Conservation (phyloP, 1,284 basidiomycete genomes). For the Moniliophthora roreri region DNA sequence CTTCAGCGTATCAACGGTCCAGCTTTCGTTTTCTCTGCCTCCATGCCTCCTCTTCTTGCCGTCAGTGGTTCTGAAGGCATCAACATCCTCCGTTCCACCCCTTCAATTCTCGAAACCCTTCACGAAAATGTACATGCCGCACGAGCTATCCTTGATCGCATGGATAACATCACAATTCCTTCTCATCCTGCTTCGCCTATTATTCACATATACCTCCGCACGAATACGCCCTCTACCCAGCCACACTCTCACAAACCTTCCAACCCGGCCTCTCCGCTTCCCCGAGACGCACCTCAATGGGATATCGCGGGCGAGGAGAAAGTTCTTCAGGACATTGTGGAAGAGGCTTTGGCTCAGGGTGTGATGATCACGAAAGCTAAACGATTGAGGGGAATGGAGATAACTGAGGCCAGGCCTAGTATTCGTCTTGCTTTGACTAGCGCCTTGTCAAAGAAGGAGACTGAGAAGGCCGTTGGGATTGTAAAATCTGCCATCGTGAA, state of each 20-base stretch:
- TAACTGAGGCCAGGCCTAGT: slow-evolving; percentile 81
- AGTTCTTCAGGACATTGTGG: slow-evolving; percentile 85
- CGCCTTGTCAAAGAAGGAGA: slow-evolving; percentile 85
- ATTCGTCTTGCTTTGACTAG: slow-evolving; percentile 82
- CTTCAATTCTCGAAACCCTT: slow-evolving; percentile 72
- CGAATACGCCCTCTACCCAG: slow-evolving; percentile 31
- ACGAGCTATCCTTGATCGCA: slow-evolving; percentile 75
- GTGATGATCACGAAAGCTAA: slow-evolving; percentile 84
- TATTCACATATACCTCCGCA: slow-evolving; percentile 79
- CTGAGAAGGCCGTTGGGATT: slow-evolving; percentile 82
- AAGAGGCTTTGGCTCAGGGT: slow-evolving; percentile 76
- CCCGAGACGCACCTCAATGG: slow-evolving; percentile 36
- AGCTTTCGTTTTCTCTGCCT: slow-evolving; percentile 95
- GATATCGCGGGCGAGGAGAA: slow-evolving; percentile 75
- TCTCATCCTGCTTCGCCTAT: slow-evolving; percentile 85
- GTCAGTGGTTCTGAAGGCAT: slow-evolving; percentile 88
- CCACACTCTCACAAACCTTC: slow-evolving; percentile 32
- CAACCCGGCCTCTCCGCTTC: slow-evolving; percentile 42
- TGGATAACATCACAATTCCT: slow-evolving; percentile 82
- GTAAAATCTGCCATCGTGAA: slow-evolving; percentile 78
- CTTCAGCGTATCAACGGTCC: slow-evolving; percentile 93
- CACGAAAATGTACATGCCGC: slow-evolving; percentile 82
- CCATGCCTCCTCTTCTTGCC: slow-evolving; percentile 88
- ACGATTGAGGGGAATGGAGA: slow-evolving; percentile 80
- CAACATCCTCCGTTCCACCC: slow-evolving; percentile 71